Evolutionary conservation across 306 rosid genomes (phyloP).

Genomic region (Vigna unguiculata): DNA sequence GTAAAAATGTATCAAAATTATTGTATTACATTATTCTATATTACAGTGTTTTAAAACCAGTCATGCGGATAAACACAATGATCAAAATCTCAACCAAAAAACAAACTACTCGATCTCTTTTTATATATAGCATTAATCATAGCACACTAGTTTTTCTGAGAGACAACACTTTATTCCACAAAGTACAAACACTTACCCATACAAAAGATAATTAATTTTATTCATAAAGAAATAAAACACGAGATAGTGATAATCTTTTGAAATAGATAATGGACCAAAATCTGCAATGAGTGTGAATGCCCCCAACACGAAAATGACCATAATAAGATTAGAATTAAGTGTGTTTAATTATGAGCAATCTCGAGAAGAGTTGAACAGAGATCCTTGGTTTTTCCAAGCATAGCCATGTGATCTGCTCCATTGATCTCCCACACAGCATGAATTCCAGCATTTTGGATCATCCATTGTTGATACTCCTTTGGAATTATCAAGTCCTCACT

Average conservation of each 20-base stretch:
- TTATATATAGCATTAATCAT: neutral
- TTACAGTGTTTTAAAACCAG: too few species aligned
- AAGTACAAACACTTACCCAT: neutral
- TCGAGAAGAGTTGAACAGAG: constrained; percentile 46
- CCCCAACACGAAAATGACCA: too few species aligned
- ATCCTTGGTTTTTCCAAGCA: constrained; percentile 51
- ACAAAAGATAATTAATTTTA: neutral
- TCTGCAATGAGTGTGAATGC: neutral
- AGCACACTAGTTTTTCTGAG: too few species aligned
- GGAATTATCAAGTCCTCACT: constrained; percentile 49
- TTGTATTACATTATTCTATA: neutral
- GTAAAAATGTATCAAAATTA: neutral
- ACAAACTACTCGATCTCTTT: neutral
- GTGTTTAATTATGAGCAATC: constrained; percentile 27
- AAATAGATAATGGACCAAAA: neutral
- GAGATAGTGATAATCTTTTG: neutral
- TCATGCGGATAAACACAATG: neutral
- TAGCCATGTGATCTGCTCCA: constrained; percentile 59
- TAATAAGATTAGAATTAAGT: neutral
- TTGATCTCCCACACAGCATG: constrained; percentile 51
- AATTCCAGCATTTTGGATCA: constrained; percentile 56
- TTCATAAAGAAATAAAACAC: too few species aligned
- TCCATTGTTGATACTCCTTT: constrained; percentile 52
- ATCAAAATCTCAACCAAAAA: neutral
- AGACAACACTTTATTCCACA: neutral